A percentile compares a stretch with the other conserved stretches of the same genome.
Conservation (phyloP, 2,329 filamentous ascomycete species). For the Hypoxylon sp. region DNA sequence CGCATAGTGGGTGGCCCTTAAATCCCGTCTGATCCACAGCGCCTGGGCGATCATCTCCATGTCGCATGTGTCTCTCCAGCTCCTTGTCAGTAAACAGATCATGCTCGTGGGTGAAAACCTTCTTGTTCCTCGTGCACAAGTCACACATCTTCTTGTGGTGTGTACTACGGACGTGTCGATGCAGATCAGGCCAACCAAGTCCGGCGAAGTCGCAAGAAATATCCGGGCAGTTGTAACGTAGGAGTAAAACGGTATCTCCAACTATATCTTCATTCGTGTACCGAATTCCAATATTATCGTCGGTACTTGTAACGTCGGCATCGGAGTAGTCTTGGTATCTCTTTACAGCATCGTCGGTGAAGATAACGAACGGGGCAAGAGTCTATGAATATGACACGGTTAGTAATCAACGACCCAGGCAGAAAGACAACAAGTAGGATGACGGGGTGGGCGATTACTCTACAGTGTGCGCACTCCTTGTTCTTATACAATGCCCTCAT, state of each 20-base stretch:
- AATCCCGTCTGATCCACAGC: constrained; percentile 95
- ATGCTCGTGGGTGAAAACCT: constrained; percentile 98
- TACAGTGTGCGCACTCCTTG: constrained; percentile 95
- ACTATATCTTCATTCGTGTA: constrained; percentile 92
- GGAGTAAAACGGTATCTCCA: constrained; percentile 87
- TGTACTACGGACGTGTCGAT: constrained; percentile 83
- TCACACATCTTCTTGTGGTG: constrained; percentile 79
- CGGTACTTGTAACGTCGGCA: constrained; percentile 80
- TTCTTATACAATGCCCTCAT: constrained; percentile 96
- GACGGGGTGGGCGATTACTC: constrained; percentile 70
- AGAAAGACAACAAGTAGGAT: not conserved
- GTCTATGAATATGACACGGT: constrained; percentile 59
- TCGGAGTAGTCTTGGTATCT: constrained; percentile 86
- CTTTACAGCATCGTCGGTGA: constrained; percentile 87
- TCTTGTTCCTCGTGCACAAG: constrained; percentile 85
- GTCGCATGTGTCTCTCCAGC: constrained; percentile 87
- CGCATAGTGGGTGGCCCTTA: constrained; percentile 94
- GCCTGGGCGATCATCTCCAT: constrained; percentile 91
- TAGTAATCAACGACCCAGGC: not conserved
- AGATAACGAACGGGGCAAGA: constrained; percentile 85
- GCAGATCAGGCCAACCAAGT: constrained; percentile 80
- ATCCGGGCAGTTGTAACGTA: constrained; percentile 96
- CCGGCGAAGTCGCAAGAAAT: constrained; percentile 81
- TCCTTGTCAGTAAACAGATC: constrained; percentile 88
- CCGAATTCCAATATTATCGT: constrained; percentile 90